Conservation (phyloP, 129 eudicot species). For the Chrysanthemum seticuspe region DNA sequence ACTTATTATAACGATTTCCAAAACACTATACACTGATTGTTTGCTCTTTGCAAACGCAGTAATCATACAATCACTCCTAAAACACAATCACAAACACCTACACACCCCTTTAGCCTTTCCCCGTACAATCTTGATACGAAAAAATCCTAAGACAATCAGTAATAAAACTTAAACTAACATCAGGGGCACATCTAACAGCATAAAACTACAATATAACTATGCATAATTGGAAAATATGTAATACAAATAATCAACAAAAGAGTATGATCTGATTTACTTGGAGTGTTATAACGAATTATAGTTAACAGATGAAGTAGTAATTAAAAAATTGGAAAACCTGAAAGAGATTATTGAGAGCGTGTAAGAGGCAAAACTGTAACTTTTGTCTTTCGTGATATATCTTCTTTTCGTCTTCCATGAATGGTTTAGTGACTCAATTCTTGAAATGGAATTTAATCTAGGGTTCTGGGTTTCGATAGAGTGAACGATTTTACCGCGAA, state of each 20-base stretch:
- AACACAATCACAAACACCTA: too few relatives aligned
- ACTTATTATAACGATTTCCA: too few relatives aligned
- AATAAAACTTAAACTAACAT: too few relatives aligned
- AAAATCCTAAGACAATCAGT: too few relatives aligned
- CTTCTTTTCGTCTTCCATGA: slow-evolving; percentile 42
- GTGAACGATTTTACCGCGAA: not conserved
- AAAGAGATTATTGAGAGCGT: slow-evolving; percentile 95
- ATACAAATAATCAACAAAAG: not conserved
- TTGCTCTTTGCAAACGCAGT: too few relatives aligned
- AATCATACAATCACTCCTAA: too few relatives aligned
- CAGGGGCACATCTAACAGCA: slow-evolving; percentile 3
- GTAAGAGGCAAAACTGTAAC: slow-evolving; percentile 84
- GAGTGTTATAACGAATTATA: not conserved
- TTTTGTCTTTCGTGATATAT: slow-evolving; percentile 87
- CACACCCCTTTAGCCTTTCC: too few relatives aligned
- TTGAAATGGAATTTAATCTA: not conserved
- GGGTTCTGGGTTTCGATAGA: slow-evolving; percentile 24
- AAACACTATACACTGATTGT: too few relatives aligned
- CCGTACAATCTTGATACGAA: too few relatives aligned
- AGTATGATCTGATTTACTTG: slow-evolving; percentile 6
- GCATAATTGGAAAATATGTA: not conserved
- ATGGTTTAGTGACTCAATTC: not conserved
- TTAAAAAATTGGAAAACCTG: slow-evolving; percentile 46
- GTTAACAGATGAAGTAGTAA: not conserved
- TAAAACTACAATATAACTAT: not conserved